phyloP scores from a whole-genome alignment of 495 filamentous ascomycete species.

The Trichoderma reesei region DNA sequence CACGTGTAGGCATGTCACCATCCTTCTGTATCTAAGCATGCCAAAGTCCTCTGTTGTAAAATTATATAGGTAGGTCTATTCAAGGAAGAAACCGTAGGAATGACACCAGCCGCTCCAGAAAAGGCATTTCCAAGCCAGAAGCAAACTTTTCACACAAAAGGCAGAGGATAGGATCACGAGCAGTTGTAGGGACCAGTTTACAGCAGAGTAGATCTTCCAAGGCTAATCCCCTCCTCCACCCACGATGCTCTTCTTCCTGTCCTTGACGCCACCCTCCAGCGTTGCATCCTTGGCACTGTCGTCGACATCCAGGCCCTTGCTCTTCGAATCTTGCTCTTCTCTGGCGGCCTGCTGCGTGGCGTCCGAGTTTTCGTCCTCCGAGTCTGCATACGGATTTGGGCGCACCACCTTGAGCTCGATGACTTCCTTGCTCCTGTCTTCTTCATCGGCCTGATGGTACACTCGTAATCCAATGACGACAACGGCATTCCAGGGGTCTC shows the following conservation, averaged over 20 bases:
- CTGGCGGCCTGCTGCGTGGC: constrained; percentile 5
- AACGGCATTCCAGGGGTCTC: constrained; percentile 77
- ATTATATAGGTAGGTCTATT: background rate
- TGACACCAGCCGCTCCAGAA: background rate
- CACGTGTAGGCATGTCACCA: too few relatives aligned
- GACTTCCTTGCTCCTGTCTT: constrained; percentile 39
- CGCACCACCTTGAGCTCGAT: constrained; percentile 31
- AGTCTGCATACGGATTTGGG: constrained; percentile 24
- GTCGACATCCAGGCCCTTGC: constrained; percentile 37
- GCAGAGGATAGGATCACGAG: too few relatives aligned
- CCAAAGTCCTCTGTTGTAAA: background rate
- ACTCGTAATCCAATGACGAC: constrained; percentile 70
- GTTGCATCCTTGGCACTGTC: constrained; percentile 40
- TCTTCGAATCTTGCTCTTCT: constrained; percentile 20
- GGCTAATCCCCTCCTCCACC: background rate
- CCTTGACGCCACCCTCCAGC: constrained; percentile 20
- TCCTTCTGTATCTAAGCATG: background rate
- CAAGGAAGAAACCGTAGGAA: background rate
- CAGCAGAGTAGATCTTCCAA: background rate
- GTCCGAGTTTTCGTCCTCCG: constrained; percentile 11
- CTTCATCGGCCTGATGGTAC: constrained; percentile 51
- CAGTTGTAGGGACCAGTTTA: too few relatives aligned
- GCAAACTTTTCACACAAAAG: too few relatives aligned
- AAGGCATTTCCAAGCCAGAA: background rate
- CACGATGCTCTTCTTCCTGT: constrained; percentile 24